Evolutionary conservation across 305 asterid genomes (phyloP).

Genomic region (Fraxinus sp.): DNA sequence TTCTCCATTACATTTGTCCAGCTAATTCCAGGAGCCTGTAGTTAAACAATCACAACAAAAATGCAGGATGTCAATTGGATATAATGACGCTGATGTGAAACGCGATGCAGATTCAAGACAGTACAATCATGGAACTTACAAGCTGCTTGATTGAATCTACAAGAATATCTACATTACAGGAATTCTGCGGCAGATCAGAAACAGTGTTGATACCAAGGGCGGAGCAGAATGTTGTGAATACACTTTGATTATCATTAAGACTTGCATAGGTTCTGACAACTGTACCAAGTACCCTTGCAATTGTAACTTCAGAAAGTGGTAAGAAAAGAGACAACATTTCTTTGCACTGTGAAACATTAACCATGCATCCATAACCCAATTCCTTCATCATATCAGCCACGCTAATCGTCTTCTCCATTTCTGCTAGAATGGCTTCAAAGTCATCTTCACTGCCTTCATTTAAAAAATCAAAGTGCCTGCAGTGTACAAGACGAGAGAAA

Average conservation of each 20-base stretch:
- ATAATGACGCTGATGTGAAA: not conserved
- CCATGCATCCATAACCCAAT: conserved; percentile 93
- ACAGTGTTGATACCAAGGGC: conserved; percentile 60
- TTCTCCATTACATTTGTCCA: conserved; percentile 78
- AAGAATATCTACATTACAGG: conserved; percentile 80
- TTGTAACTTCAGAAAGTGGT: conserved; percentile 71
- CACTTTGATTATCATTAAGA: conserved; percentile 68
- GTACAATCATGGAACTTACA: conserved; percentile 47
- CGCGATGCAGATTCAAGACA: conserved; percentile 7
- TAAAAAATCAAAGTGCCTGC: conserved; percentile 59
- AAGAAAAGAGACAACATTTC: conserved; percentile 72
- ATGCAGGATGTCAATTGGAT: not conserved
- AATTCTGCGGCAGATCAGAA: conserved; percentile 47
- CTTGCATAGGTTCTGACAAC: conserved; percentile 67
- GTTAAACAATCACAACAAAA: conserved; percentile 15
- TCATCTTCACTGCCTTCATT: conserved; percentile 66
- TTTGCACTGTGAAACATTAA: conserved; percentile 68
- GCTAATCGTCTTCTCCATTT: conserved; percentile 92
- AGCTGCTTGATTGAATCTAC: conserved; percentile 87
- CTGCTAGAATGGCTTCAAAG: conserved; percentile 82
- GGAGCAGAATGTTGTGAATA: conserved; percentile 66
- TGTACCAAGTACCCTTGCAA: conserved; percentile 82
- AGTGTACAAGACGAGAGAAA: conserved; percentile 22
- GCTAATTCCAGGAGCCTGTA: conserved; percentile 78
- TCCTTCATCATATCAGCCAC: conserved; percentile 89